A percentile compares a stretch with the other conserved stretches of the same genome.
Conservation (phyloP, 2,329 filamentous ascomycete genomes). For the Sporothrix brunneoviolacea region DNA sequence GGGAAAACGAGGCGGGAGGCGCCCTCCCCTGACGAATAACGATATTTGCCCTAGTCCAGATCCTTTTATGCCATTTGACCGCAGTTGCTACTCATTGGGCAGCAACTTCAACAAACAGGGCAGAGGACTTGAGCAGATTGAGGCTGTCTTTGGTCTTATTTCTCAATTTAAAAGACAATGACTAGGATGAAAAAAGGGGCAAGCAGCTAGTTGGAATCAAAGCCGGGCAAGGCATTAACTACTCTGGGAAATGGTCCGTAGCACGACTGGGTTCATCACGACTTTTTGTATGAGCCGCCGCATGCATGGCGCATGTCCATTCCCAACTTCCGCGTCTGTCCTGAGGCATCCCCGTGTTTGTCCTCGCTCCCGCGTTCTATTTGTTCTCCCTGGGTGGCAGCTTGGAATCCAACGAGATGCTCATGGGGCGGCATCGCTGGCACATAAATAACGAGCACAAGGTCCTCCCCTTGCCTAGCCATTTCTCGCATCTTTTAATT, state of each 20-base stretch:
- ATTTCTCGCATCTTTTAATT: not conserved
- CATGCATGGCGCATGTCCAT: not conserved
- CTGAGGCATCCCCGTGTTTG: not conserved
- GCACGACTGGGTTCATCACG: no score
- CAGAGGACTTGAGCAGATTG: no score
- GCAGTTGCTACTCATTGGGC: not conserved
- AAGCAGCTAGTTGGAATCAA: no score
- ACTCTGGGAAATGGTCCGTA: not conserved
- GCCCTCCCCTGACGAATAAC: no score
- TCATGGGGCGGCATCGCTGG: not conserved
- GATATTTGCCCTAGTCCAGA: no score
- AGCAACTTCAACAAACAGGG: not conserved
- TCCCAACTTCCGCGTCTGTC: not conserved
- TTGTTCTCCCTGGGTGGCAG: not conserved
- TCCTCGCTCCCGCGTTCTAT: not conserved
- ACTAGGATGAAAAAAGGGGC: no score
- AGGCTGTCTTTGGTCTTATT: not conserved
- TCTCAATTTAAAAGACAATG: no score
- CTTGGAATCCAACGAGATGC: not conserved
- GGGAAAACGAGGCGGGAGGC: not conserved
- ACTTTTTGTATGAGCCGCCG: no score
- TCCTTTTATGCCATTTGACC: no score
- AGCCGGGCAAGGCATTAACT: not conserved
- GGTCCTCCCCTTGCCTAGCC: not conserved
- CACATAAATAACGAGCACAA: not conserved